Base-by-base conservation (phyloP, 805 yeast genomes). In the Myxozyma nipponensis region DNA sequence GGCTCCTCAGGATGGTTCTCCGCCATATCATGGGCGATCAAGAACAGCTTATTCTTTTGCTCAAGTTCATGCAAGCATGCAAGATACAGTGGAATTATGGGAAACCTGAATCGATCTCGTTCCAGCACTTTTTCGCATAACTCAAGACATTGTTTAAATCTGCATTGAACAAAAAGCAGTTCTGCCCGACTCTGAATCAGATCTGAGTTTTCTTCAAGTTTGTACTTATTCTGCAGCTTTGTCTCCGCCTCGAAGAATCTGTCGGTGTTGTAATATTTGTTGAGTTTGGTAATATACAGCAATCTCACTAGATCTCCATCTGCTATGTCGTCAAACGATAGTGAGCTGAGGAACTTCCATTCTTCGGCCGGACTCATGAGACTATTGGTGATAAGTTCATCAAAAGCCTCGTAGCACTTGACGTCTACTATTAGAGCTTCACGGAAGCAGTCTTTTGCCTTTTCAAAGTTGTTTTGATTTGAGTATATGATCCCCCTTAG, bases 381-480 rank as follows among this genome's bases (percentile, higher is more conserved):
- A 62, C 83, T 83, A 59, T 84, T 84, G 39, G 77, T 70, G 1
- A 86, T 76, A 44, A 91, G 74, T 63, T 85, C 89, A 60, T 86
- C 79, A 65, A 88, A 88, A 0, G 98, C 97, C 59, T 91, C 98
- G 66, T 74, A 91, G 67, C 97, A 93, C 66, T 89, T 87, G 5
- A 86, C 89, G 66, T 91, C 98, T 1, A 86, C 87, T 58, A 79
- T 60, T 0, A 90, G 81, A 0, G 98, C 96, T 62, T 88, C 96
- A 62, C 82, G 81, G 61, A 81, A 89, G 46, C 93, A 84, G 47
- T 85, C 89, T 61, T 86, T 88, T 0, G 98, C 98, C 54, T 77
- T 75, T 19, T 84, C 93, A 62, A 86, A 83, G 67, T 86, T 86
- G 65, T 86, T 87, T 62, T 84, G 90, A 55, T 83, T 82, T 9